Evolutionary conservation across 306 rosid genomes (phyloP).

Genomic region (Fagus crenata): DNA sequence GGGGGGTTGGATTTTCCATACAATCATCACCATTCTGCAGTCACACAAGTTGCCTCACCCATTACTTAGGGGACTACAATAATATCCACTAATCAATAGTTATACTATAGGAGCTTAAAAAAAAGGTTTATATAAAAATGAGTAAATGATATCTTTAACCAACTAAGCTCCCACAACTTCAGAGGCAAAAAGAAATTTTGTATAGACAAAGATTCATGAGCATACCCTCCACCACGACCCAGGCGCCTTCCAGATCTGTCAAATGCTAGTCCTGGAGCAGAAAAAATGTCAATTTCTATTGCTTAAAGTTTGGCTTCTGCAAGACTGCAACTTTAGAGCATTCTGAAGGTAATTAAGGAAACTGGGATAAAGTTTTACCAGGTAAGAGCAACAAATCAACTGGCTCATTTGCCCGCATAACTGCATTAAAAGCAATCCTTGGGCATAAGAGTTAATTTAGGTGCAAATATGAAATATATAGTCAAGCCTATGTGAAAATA

Average conservation of each 20-base stretch:
- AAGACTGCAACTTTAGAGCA: slow-evolving; percentile 3
- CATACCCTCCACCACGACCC: slow-evolving; percentile 99
- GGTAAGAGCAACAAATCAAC: slow-evolving; percentile 90
- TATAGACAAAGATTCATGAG: slow-evolving; percentile 25
- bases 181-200: slow-evolving; percentile 12
- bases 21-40: background rate
- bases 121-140: background rate
- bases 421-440: slow-evolving; percentile 59
- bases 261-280: slow-evolving; percentile 76
- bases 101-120: background rate
- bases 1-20: slow-evolving; percentile 7
- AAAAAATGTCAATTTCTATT: slow-evolving; percentile 21
- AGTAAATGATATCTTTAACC: slow-evolving; percentile 18
- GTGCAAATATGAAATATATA: slow-evolving; percentile 21
- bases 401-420: slow-evolving; percentile 85
- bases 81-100: background rate
- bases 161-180: slow-evolving; percentile 14
- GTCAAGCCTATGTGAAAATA: slow-evolving; percentile 30
- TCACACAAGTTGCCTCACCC: slow-evolving; percentile 5
- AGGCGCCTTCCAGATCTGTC: slow-evolving; percentile 88
- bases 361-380: slow-evolving; percentile 47
- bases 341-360: slow-evolving; percentile 2
- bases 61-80: background rate
- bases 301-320: slow-evolving; percentile 18
- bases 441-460: background rate